Conservation (phyloP, 495 filamentous ascomycete species). For the Astrothelium subdiscretum region DNA sequence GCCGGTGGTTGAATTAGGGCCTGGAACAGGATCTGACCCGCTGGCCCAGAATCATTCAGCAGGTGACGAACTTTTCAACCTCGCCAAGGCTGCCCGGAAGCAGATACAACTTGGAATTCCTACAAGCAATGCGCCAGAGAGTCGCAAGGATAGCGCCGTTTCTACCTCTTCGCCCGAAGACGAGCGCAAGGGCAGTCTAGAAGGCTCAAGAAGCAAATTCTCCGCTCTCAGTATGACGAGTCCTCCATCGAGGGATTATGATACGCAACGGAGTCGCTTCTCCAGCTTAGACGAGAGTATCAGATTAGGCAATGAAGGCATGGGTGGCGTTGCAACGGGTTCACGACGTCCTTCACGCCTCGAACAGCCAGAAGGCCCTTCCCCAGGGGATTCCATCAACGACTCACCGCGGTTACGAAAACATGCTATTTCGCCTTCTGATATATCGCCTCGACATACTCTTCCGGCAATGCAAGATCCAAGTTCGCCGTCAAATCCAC, state of each 20-base stretch:
- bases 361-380: constrained; percentile 1
- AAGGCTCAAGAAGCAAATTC: background rate
- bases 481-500: constrained; percentile 12
- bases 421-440: constrained; percentile 14
- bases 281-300: background rate
- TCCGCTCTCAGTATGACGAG: background rate
- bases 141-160: background rate
- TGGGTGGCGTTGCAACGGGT: background rate
- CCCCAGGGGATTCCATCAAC: constrained; percentile 14
- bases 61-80: background rate
- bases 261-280: background rate
- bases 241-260: background rate
- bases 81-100: background rate
- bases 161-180: background rate
- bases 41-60: background rate
- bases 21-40: background rate
- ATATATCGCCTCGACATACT: constrained; percentile 17
- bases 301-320: background rate
- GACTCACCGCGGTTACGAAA: constrained; percentile 18
- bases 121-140: background rate
- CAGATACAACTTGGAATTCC: background rate
- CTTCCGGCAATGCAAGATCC: constrained; percentile 18
- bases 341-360: background rate
- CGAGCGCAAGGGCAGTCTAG: background rate
- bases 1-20: background rate